Base-by-base conservation (phyloP, 2,329 filamentous ascomycete genomes). In the Exophiala phaeomuriformis region DNA sequence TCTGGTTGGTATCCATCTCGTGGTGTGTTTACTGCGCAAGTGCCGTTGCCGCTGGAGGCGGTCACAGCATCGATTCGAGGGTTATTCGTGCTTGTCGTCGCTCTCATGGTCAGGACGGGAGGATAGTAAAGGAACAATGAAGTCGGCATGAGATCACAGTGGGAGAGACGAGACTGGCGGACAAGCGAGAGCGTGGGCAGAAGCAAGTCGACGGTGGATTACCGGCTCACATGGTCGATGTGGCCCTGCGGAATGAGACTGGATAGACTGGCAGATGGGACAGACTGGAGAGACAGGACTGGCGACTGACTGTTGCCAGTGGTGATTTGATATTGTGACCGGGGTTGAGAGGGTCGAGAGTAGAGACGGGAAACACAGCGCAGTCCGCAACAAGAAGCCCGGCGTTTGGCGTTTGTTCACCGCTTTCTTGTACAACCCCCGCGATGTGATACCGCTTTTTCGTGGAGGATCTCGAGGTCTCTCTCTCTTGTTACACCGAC, bases 1-100 rank as follows among this genome's bases (percentile, higher is more conserved):
- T n/a, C 40, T 56, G 57, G 39, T 49, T 56, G 33, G 46, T 30
- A 29, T 58, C 53, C 58, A 58, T 60, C 37, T 29, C 29, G 44
- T 32, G 28, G 35, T 6, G n/a, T 28, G 5, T 30, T n/a, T 45
- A 39, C 6, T 46, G 39, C 12, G 39, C 12, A 41, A 47, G 30
- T 12, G 43, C 27, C 9, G 43, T 33, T 30, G 45, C 39, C 47
- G 45, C 55, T 49, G 48, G 27, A 19, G 33, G 37, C 33, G 27
- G 44, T 47, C 47, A 51, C 56, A 53, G 50, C 53, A 32, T 44
- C n/a, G 42, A 51, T 42, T 40, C 42, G 10, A 29, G 35, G 35
- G 41, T 28, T 19, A 29, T 9, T 41, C n/a, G 31, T 28, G 10
- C 33, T 32, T 47, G 41, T 35, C 8, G 48, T 45, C 49, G 51